Base-by-base conservation (phyloP, 1,284 basidiomycete species). In the Trametes pubescens region DNA sequence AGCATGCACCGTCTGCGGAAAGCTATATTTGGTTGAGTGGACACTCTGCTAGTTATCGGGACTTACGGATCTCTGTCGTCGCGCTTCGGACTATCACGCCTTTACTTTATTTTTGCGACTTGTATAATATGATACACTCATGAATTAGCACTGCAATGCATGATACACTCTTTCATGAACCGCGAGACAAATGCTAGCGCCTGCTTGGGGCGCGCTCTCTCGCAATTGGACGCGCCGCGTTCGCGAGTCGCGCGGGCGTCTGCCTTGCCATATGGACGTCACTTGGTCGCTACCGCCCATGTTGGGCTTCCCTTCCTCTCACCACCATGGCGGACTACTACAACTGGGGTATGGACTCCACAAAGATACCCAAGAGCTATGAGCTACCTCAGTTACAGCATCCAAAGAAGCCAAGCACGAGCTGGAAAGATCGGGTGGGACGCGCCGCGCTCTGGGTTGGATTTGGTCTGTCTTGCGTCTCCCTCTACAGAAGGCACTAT, bases 251-350 rank as follows among this genome's bases (percentile, higher is more conserved):
- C 48, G 49, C 49, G 49, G 22, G 29, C 26, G n/a, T 3, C 16
- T 16, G 48, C 26, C n/a, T 18, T 18, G 32, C n/a, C 22, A 7
- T 34, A 16, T 13, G 32, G 2, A 9, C 40, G 52, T 44, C 16
- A 54, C 52, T 43, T 26, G 22, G 32, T 26, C 40, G 40, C 38
- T 43, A 54, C 40, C 40, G 40, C 11, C 51, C 48, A 49, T n/a
- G 24, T 44, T 8, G 16, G n/a, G 16, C 29, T n/a, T 51, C 49
- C 35, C 29, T 34, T 10, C 26, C 29, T 34, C 29, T 51, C 6
- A n/a, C 49, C 32, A 51, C 40, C 38, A 52, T 52, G 49, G 18
- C 29, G 18, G 52, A 61, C 46, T 37, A 55, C 46, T 38, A 40
- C 52, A 49, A 18, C 52, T 61, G 59, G 59, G 52, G 46, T 1